Conservation (phyloP, 768 basidiomycete species). For the Paxillus involutus region DNA sequence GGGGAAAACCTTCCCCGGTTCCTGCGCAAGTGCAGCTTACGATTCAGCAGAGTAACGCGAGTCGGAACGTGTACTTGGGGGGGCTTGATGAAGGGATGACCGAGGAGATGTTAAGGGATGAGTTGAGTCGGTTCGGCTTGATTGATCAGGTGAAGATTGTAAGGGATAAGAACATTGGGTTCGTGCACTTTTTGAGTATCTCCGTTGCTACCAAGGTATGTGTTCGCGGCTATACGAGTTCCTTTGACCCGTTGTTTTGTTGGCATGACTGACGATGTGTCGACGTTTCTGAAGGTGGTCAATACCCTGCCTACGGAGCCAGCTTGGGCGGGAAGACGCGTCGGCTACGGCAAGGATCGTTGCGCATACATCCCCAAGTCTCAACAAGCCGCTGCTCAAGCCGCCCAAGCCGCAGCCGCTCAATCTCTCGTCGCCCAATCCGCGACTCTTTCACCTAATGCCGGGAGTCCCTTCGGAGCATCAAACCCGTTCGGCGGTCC, state of each 20-base stretch:
- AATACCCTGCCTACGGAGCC: constrained; percentile 90
- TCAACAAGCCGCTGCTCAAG: constrained; percentile 85
- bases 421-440: constrained; percentile 62
- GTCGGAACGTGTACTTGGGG: constrained; percentile 94
- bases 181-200: constrained; percentile 97
- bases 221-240: constrained; percentile 9
- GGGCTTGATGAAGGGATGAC: constrained; percentile 88
- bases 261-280: neutral
- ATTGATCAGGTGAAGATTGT: constrained; percentile 99
- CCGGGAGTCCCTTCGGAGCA: constrained; percentile 31
- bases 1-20: constrained; percentile 93
- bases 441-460: constrained; percentile 36
- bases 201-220: constrained; percentile 90
- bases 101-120: constrained; percentile 90
- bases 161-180: constrained; percentile 98
- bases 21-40: constrained; percentile 84
- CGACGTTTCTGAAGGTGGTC: constrained; percentile 65
- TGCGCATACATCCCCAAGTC: constrained; percentile 98
- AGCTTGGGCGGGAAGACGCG: constrained; percentile 92
- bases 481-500: constrained; percentile 32
- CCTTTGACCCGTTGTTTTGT: constrained; percentile 1
- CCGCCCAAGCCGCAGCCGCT: constrained; percentile 81
- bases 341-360: constrained; percentile 98
- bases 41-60: constrained; percentile 90
- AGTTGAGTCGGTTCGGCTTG: constrained; percentile 87